Conservation (phyloP, 176 grass and related monocot species). For the Oryza nivara region DNA sequence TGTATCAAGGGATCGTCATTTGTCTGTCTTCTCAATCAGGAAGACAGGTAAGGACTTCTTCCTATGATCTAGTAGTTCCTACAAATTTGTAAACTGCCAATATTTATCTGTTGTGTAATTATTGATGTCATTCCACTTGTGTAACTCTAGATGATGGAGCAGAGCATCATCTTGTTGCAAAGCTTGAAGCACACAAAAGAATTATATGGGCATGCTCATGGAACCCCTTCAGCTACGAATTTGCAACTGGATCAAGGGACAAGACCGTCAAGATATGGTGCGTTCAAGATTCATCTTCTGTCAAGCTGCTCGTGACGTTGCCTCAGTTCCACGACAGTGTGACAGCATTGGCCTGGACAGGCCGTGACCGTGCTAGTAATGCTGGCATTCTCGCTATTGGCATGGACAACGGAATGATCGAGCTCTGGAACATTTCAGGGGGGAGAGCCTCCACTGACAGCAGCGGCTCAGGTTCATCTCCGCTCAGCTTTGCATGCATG, state of each 20-base stretch:
- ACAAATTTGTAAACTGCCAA: slow-evolving; percentile 12
- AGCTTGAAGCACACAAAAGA: slow-evolving; percentile 92
- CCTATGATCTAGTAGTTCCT: slow-evolving; percentile 15
- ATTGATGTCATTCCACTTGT: slow-evolving; percentile 19
- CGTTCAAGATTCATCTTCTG: slow-evolving; percentile 61
- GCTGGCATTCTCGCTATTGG: slow-evolving; percentile 69
- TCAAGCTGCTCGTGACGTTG: slow-evolving; percentile 66
- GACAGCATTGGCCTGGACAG: slow-evolving; percentile 85
- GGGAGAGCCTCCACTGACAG: slow-evolving; percentile 19
- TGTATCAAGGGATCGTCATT: slow-evolving; percentile 88
- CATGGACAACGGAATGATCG: slow-evolving; percentile 92
- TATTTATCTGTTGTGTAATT: slow-evolving; percentile 28
- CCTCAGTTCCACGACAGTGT: slow-evolving; percentile 90
- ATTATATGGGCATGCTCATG: slow-evolving; percentile 98
- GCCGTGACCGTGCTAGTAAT: slow-evolving; percentile 56
- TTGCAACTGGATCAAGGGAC: slow-evolving; percentile 96
- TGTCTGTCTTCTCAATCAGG: slow-evolving; percentile 69
- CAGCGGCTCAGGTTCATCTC: slow-evolving; percentile 7
- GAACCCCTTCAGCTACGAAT: slow-evolving; percentile 84
- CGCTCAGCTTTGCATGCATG: slow-evolving; percentile 48
- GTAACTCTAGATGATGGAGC: slow-evolving; percentile 53
- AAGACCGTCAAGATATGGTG: slow-evolving; percentile 96
- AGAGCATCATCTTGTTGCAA: slow-evolving; percentile 59
- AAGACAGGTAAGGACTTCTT: slow-evolving; percentile 53
- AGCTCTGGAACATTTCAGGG: slow-evolving; percentile 76